These are phyloP conservation scores for Nicotiana paniculata DNA, from an alignment of 257 asterid genomes.

Conservation along the genomic window DNA sequence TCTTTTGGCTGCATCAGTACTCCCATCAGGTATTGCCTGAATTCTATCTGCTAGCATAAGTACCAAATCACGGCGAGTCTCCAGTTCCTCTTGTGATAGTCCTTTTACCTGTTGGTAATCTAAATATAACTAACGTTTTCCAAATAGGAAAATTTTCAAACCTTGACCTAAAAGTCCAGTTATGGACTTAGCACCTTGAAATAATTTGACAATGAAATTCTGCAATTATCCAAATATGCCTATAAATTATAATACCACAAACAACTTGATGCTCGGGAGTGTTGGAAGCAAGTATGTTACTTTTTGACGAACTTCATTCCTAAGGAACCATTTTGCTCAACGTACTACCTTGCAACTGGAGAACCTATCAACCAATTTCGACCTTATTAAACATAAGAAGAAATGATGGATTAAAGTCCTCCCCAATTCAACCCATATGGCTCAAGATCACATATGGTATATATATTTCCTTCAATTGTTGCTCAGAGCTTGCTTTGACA, in stretches of 20 bases:
- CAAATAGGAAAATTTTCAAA: neutral
- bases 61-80: slow-evolving; percentile 65
- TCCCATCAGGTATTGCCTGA: slow-evolving; percentile 65
- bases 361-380: neutral
- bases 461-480: neutral
- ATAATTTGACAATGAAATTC: neutral
- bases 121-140: neutral
- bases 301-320: neutral
- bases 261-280: neutral
- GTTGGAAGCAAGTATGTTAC: neutral
- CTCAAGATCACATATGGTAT: neutral
- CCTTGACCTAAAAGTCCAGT: neutral
- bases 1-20: slow-evolving; percentile 18
- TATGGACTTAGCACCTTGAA: neutral
- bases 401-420: neutral
- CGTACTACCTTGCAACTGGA: neutral
- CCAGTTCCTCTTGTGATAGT: slow-evolving; percentile 54
- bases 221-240: neutral
- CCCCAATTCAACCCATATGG: neutral
- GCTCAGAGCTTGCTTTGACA: neutral
- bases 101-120: slow-evolving; percentile 60
- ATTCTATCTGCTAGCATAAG: slow-evolving; percentile 62
- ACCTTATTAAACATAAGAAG: neutral
- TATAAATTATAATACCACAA: neutral
- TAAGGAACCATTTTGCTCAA: neutral